These are phyloP conservation scores for Arctostaphylos glauca DNA, from an alignment of 148 eudicot genomes.

Conservation along the genomic window DNA sequence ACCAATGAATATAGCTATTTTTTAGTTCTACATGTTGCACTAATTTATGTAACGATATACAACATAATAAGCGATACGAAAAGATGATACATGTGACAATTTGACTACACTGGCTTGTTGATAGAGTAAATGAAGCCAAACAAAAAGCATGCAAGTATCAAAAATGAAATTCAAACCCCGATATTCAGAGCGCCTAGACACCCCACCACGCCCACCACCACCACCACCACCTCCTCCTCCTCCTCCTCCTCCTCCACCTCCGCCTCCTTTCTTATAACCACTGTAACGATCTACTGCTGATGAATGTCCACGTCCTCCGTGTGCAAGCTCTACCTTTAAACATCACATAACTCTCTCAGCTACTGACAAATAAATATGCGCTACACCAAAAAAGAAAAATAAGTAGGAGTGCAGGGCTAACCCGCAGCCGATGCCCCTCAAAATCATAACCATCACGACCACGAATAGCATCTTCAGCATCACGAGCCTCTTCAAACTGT, in stretches of 20 bases:
- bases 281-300: conserved; percentile 22
- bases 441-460: conserved; percentile 99
- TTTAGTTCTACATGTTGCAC: not conserved
- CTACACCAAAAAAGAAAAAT: not conserved
- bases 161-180: conserved; percentile 51
- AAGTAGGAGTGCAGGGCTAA: conserved; percentile 16
- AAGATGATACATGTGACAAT: not conserved
- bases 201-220: conserved; percentile 38
- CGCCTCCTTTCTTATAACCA: conserved; percentile 21
- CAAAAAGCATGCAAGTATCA: not conserved
- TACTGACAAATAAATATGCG: not conserved
- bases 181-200: conserved; percentile 83
- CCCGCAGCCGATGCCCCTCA: conserved; percentile 95
- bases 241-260: conserved; percentile 13
- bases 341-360: not conserved
- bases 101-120: not conserved
- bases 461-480: conserved; percentile 95
- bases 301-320: conserved; percentile 29
- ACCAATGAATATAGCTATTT: not conserved
- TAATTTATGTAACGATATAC: not conserved
- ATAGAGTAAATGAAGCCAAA: not conserved
- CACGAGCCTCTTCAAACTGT: conserved; percentile 92
- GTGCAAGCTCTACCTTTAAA: conserved; percentile 27
- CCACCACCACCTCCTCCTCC: conserved; percentile 15
- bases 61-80: not conserved